Evolutionary conservation across 2,329 filamentous ascomycete species (phyloP).

Genomic region (Aciculosporium take): DNA sequence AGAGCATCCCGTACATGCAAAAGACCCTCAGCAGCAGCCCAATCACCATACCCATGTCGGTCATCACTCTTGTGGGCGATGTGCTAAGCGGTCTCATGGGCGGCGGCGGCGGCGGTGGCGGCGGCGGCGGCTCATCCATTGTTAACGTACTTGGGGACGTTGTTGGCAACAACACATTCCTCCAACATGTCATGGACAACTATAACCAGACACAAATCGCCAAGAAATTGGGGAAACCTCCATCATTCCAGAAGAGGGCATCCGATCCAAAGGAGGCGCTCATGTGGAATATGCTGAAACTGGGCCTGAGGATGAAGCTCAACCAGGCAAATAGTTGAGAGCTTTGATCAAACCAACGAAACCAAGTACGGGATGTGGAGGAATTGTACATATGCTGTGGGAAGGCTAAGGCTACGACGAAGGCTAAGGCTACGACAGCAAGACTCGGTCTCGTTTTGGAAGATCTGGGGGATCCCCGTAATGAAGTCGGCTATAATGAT

Average conservation of each 20-base stretch:
- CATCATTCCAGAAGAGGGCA: background rate
- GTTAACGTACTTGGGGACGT: slow-evolving; percentile 22
- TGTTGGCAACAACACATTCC: slow-evolving; percentile 25
- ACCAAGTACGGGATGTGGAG: background rate
- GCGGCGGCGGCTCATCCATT: slow-evolving; percentile 11
- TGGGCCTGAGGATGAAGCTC: slow-evolving; percentile 5
- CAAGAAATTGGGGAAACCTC: background rate
- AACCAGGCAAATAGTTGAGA: background rate
- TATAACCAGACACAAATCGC: slow-evolving; percentile 15
- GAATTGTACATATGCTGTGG: background rate
- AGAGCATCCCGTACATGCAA: slow-evolving; percentile 30
- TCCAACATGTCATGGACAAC: slow-evolving; percentile 22
- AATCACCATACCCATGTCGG: slow-evolving; percentile 21
- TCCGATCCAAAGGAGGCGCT: slow-evolving; percentile 4
- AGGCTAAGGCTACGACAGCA: background rate
- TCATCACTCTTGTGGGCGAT: slow-evolving; percentile 24
- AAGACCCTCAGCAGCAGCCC: slow-evolving; percentile 25
- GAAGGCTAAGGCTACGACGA: too few species aligned
- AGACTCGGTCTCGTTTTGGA: background rate
- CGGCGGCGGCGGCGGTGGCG: slow-evolving; percentile 8
- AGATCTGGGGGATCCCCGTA: too few species aligned
- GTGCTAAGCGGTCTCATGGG: slow-evolving; percentile 22
- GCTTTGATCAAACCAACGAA: background rate
- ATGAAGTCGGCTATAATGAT: too few species aligned
- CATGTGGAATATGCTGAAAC: slow-evolving; percentile 7